Evolutionary conservation across 331 rosid species (phyloP).

Genomic region (Malus hybrid): DNA sequence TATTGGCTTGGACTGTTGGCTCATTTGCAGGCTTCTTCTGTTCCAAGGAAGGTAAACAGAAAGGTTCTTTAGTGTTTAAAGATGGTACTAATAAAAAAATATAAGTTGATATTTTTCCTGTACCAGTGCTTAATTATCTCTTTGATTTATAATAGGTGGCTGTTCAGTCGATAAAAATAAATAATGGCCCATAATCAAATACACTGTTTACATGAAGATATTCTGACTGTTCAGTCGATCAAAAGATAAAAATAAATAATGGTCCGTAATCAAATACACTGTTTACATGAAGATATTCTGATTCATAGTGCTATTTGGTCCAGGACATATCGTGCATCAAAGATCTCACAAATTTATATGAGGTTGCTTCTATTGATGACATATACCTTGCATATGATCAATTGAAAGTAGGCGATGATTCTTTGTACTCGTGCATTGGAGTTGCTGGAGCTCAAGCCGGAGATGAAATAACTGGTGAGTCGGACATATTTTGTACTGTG

Average conservation of each 20-base stretch:
- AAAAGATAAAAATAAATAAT: neutral
- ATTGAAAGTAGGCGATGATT: slow-evolving; percentile 77
- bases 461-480: slow-evolving; percentile 48
- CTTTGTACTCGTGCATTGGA: slow-evolving; percentile 82
- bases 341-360: slow-evolving; percentile 71
- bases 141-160: neutral
- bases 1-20: slow-evolving; percentile 96
- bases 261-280: neutral
- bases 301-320: slow-evolving; percentile 16
- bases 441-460: slow-evolving; percentile 82
- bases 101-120: neutral
- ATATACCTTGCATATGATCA: slow-evolving; percentile 79
- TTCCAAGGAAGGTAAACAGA: slow-evolving; percentile 84
- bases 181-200: neutral
- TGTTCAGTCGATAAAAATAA: neutral
- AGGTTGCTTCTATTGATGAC: slow-evolving; percentile 74
- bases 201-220: neutral
- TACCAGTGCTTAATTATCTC: too few relatives aligned
- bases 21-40: slow-evolving; percentile 92
- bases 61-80: neutral
- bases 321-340: slow-evolving; percentile 96
- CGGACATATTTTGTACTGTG: slow-evolving; percentile 6
- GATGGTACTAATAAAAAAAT: neutral
- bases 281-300: neutral
- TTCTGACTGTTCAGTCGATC: neutral